These are phyloP conservation scores for Astraeus odoratus DNA, from an alignment of 768 basidiomycete species.

Conservation along the genomic window DNA sequence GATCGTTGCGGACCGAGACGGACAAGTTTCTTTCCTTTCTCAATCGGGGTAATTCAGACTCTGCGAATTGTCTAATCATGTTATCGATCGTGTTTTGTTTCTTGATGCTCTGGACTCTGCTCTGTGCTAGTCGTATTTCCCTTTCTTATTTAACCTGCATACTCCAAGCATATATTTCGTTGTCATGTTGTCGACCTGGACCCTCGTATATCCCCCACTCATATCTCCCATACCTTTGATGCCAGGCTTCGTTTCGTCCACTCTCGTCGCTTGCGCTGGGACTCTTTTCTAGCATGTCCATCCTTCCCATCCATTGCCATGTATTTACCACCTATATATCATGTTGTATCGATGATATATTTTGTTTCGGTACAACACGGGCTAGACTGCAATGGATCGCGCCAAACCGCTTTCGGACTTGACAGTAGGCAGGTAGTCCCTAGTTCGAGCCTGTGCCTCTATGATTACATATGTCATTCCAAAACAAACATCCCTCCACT, in stretches of 20 bases:
- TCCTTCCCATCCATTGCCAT: no score
- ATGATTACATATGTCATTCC: background rate
- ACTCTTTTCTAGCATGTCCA: background rate
- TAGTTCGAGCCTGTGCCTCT: no score
- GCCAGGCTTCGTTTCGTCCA: background rate
- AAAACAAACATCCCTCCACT: background rate
- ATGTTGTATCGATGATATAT: no score
- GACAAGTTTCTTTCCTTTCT: background rate
- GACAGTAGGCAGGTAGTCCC: no score
- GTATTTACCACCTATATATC: no score
- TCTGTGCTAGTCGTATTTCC: background rate
- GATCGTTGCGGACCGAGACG: background rate
- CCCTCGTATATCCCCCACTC: background rate
- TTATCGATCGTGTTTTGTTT: conserved; percentile 16
- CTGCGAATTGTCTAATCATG: conserved; percentile 10
- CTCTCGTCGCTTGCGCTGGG: background rate
- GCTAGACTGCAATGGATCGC: no score
- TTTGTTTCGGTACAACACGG: no score
- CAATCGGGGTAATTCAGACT: conserved; percentile 1
- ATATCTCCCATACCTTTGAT: background rate
- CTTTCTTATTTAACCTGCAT: background rate
- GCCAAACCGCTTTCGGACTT: no score
- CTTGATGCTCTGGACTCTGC: background rate
- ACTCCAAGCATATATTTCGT: background rate
- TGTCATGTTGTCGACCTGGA: no score